phyloP scores from a whole-genome alignment of 2,329 filamentous ascomycete genomes.

The Dothistroma pini region DNA sequence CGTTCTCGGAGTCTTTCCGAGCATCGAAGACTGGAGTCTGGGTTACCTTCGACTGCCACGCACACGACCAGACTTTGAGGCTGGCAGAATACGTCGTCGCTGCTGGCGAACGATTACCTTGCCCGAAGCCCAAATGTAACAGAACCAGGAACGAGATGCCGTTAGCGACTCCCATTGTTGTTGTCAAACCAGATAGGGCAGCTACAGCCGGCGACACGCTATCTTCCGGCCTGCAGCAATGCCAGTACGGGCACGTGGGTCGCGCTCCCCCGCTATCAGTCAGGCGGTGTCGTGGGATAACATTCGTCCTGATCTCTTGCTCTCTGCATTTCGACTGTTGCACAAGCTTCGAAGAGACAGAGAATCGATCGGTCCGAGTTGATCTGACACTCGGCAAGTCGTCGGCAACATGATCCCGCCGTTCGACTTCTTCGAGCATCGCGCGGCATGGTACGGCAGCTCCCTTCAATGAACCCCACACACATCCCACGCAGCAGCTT shows the following conservation, averaged over 20 bases:
- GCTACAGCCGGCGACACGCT: constrained; percentile 5
- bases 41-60: not conserved
- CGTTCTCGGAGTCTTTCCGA: not conserved
- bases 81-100: not conserved
- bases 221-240: not conserved
- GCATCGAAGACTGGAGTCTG: not conserved
- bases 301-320: not conserved
- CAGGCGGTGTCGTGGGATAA: constrained; percentile 1
- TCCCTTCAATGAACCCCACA: constrained; percentile 12
- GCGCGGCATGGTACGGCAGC: constrained; percentile 62
- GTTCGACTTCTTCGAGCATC: constrained; percentile 67
- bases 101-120: not conserved
- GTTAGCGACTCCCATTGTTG: not conserved
- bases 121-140: not conserved
- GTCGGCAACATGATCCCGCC: constrained; percentile 38
- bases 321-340: not conserved
- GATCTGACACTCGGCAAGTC: not conserved
- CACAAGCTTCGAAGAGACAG: not conserved
- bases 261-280: constrained; percentile 9
- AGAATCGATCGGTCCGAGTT: not conserved
- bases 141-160: not conserved
- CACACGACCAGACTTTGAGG: not conserved
- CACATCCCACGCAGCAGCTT: constrained; percentile 13
- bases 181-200: constrained; percentile 10
- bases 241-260: constrained; percentile 3